Evolutionary conservation across 257 asterid species (phyloP), one percentile per base, ranked within the genome.

Genomic region (Verbascum thapsus): DNA sequence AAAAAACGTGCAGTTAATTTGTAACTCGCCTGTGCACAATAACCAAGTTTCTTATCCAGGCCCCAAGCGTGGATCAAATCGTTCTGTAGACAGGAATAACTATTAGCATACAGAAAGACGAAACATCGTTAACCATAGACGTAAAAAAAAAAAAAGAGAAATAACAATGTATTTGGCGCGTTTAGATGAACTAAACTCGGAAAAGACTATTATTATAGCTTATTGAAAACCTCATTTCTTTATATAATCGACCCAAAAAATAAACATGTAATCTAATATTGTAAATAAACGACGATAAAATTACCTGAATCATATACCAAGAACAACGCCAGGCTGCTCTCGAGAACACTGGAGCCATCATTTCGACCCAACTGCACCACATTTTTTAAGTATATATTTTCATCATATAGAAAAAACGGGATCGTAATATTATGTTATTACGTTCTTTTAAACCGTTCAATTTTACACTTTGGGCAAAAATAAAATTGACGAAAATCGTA

Each of bases 31-130:
- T 90, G 96, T 13, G 98, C 96, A 75, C 97, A 92, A 65, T 92
- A 92, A 44, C 99, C 99, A 3, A 92, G 97, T 84, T 80, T 81
- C 85, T 54, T 77, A 72, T 92, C 98, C 53, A 92, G 82, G 18
- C 98, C 98, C 98, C 98, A 92, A 18, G 91, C 98, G 52, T 92
- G 99, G 77, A 92, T 85, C 88, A 92, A 73, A 74, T 91, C 98
- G n/a, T 91, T 91, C 98, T 91, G 83, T 59, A 23, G 38, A 37
- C n/a, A 9, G 34, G 61, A 2, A 45, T 42, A 9, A 6, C 2
- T 35, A 32, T 61, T 19, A 41, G 32, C 41, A 52, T 10, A 5
- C 32, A 5, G 11, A 34, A 61, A 17, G 45, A 17, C n/a, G 17
- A 20, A 20, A 58, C 8, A 20, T n/a, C 5, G 58, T 54, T 15